Base-by-base conservation (phyloP, 2,329 filamentous ascomycete genomes). In the Ophiostoma montium region DNA sequence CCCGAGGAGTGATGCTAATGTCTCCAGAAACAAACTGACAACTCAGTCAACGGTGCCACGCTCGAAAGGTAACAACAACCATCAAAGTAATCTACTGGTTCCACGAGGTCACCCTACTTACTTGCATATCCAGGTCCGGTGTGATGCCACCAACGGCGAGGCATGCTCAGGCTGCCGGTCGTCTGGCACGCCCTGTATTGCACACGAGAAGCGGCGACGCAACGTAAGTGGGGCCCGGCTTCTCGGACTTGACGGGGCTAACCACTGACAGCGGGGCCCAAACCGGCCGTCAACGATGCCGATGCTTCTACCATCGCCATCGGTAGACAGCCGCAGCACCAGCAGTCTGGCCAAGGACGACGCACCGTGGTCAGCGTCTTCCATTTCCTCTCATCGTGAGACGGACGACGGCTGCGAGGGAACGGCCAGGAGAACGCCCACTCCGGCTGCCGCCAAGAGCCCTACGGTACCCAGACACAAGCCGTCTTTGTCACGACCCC, bases 131-230 rank as follows among this genome's bases (percentile, higher is more conserved):
- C 13, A 23, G 31, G 52, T 54, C 13, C 41, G 48, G 2, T 54
- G 52, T 15, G 52, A 54, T 42, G 50, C 48, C 1, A 12, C 47
- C 1, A 33, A 21, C 2, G 48, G 46, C 19, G 39, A 44, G 21
- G 45, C 52, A 3, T 54, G 50, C 39, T 50, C 50, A 12, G 52
- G 48, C 12, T 52, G 50, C 10, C 50, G 48, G 11, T 48, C 36
- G 9, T 48, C 52, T 16, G 50, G 48, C 5, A 52, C 50, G 18
- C 36, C 52, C 9, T 54, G 52, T 23, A 30, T 54, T 3, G 50
- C 52, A 27, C 50, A 54, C n/a, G 48, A 52, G 41, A 54, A 54
- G 48, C 48, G 52, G 42, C 45, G 52, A 23, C 50, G 48, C 12
- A 54, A 50, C 15, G 52, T 54, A 21, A 47, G 50, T 48, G 31